Evolutionary conservation across 106 monocot genomes (phyloP), one percentile per base, ranked within the genome.

Genomic region (Dendrobium officinale): DNA sequence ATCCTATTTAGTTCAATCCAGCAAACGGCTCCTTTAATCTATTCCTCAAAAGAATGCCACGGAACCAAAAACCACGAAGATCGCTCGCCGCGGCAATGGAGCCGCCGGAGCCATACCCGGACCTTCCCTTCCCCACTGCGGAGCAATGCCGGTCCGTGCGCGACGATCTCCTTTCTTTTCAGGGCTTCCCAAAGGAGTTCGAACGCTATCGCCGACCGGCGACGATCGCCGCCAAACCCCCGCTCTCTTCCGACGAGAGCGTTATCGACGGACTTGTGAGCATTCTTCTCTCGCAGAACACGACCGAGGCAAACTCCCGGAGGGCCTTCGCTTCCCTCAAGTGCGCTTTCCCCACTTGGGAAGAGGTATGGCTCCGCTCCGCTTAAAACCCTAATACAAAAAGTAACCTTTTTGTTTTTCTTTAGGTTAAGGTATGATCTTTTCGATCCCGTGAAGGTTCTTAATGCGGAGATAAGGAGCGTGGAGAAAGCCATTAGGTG

Each of bases 281-380:
- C 84, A 89, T 88, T 5, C 83, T 95, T 6, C 89, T 91, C n/a
- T 95, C 93, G 10, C 95, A 95, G 89, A 95, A 95, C 88, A 95
- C 95, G 49, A 93, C 91, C 24, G 93, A 89, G 20, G 26, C 86
- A 45, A 93, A 89, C 85, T 92, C 95, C 43, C 17, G 80, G 22
- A 80, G 84, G 74, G 92, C 95, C 15, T 92, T 95, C 79, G 48
- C 41, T 4, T 86, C 86, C 61, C 95, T 95, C 86, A 95, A 91
- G 70, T 81, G 87, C 27, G 81, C 89, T 1, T 90, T 95, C 82
- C 90, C 90, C 40, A 48, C 83, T 15, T 92, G 95, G 92, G 79
- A 83, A 73, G 78, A 87, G 15, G 93, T 83, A 77, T 42, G 81
- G 40, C 2, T 8, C 6, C 18, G 5, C 9, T 13, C 51, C 55